Conservation (phyloP, 305 asterid genomes). For the Ilex paraguariensis region DNA sequence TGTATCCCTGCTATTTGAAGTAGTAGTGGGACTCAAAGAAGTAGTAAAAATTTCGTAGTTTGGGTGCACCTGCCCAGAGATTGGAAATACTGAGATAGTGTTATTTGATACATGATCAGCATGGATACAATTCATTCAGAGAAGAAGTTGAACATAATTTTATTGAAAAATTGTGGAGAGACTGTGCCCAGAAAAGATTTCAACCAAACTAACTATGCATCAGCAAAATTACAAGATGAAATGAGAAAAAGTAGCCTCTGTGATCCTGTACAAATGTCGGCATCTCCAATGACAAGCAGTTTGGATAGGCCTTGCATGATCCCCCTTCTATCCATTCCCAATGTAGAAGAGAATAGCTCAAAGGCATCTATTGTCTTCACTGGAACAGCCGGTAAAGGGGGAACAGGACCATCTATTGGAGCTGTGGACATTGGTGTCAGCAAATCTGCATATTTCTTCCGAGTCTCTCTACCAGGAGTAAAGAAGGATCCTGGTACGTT, state of each 20-base stretch:
- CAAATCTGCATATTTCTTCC: constrained; percentile 65
- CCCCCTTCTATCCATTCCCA: constrained; percentile 52
- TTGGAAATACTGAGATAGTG: no score
- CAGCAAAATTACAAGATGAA: constrained; percentile 20
- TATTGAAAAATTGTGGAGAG: constrained; percentile 34
- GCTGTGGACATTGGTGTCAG: constrained; percentile 66
- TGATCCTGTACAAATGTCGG: constrained; percentile 30
- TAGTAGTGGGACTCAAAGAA: no score
- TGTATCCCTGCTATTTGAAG: no score
- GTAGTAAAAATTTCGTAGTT: no score
- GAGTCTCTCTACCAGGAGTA: constrained; percentile 90
- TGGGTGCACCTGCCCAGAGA: no score
- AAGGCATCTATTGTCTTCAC: constrained; percentile 35
- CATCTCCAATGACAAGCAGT: constrained; percentile 10
- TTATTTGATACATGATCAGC: not conserved
- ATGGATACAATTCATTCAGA: constrained; percentile 35
- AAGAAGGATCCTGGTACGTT: constrained; percentile 75
- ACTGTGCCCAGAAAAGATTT: constrained; percentile 13
- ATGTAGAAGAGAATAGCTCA: constrained; percentile 38
- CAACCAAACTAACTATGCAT: constrained; percentile 17
- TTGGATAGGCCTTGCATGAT: constrained; percentile 36
- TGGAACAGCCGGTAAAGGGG: constrained; percentile 54
- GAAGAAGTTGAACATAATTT: constrained; percentile 28
- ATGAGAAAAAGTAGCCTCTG: constrained; percentile 18
- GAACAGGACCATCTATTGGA: constrained; percentile 70